These are phyloP conservation scores for Globisporangium echinulatum DNA, from an alignment of 352 stramenopile species.

Conservation along the genomic window DNA sequence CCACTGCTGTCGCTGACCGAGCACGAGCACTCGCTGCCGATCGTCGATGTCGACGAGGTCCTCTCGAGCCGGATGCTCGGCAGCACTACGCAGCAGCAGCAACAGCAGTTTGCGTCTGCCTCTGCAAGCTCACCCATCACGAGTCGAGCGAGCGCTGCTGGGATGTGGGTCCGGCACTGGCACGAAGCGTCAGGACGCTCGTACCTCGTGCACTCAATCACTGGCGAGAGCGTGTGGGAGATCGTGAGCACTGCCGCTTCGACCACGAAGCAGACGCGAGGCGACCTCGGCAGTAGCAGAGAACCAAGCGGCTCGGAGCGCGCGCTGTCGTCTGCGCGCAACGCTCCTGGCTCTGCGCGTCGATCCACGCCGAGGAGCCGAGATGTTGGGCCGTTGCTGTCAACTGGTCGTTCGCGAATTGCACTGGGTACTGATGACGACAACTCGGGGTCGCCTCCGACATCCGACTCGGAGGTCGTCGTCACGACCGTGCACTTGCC, in stretches of 20 bases:
- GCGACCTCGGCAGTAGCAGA: neutral
- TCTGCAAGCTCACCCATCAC: conserved; percentile 1
- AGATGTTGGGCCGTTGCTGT: neutral
- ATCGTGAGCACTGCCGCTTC: conserved; percentile 13
- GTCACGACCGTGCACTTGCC: conserved; percentile 13
- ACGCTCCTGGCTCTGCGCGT: conserved; percentile 3
- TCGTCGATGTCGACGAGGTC: conserved; percentile 18
- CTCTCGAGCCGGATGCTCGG: conserved; percentile 3
- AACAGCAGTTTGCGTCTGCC: neutral
- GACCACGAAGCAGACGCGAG: neutral
- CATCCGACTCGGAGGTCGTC: conserved; percentile 30
- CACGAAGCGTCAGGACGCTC: conserved; percentile 38
- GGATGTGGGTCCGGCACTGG: conserved; percentile 58
- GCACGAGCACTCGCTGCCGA: conserved; percentile 8
- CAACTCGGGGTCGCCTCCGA: conserved; percentile 15
- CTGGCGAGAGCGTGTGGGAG: conserved; percentile 65
- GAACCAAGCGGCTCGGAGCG: conserved; percentile 1
- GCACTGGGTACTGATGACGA: neutral
- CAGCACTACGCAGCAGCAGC: neutral
- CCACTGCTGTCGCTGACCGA: conserved; percentile 3
- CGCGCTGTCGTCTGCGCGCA: neutral
- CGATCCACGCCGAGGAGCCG: conserved; percentile 2
- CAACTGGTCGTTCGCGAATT: neutral
- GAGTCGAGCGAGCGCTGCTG: conserved; percentile 17
- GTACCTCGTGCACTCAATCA: conserved; percentile 68